phyloP scores from a whole-genome alignment of 2,329 filamentous ascomycete genomes.

The Metarhizium anisopliae region DNA sequence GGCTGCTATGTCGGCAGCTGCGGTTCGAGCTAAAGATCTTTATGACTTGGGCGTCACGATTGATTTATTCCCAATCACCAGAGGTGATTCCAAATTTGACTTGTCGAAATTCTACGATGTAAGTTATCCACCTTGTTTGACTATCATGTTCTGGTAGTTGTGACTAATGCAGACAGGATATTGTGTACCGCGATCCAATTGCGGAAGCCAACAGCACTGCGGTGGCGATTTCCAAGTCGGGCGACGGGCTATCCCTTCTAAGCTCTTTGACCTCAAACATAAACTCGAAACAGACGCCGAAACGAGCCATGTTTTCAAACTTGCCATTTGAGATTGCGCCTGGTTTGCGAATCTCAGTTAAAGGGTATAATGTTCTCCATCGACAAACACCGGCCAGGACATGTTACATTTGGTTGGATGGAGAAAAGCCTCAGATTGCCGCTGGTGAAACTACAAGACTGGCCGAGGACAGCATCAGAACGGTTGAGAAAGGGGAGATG shows the following conservation, averaged over 20 bases:
- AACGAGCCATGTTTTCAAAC: constrained; percentile 77
- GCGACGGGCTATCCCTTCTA: constrained; percentile 69
- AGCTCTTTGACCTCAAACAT: constrained; percentile 78
- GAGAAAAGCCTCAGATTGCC: constrained; percentile 77
- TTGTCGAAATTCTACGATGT: constrained; percentile 86
- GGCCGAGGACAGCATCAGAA: constrained; percentile 67
- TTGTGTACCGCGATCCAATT: constrained; percentile 72
- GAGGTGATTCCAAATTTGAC: constrained; percentile 63
- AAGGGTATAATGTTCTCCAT: constrained; percentile 85
- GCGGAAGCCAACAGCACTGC: constrained; percentile 51
- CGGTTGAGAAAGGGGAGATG: constrained; percentile 72
- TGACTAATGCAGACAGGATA: constrained; percentile 49
- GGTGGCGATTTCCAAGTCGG: constrained; percentile 56
- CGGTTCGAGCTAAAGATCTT: constrained; percentile 84
- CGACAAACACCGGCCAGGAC: constrained; percentile 72
- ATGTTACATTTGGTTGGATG: constrained; percentile 80
- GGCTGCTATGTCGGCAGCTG: constrained; percentile 62
- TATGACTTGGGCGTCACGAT: constrained; percentile 90
- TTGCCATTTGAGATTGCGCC: constrained; percentile 84
- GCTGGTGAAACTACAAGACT: constrained; percentile 64
- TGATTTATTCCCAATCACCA: constrained; percentile 84
- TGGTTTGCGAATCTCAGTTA: constrained; percentile 77
- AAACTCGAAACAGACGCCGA: constrained; percentile 80
- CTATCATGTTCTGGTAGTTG: background rate
- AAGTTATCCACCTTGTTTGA: constrained; percentile 17